A percentile compares a stretch with the other conserved stretches of the same genome.
phyloP scores from a whole-genome alignment of 31 red algal genomes.

The Asparagopsis taxiformis region DNA sequence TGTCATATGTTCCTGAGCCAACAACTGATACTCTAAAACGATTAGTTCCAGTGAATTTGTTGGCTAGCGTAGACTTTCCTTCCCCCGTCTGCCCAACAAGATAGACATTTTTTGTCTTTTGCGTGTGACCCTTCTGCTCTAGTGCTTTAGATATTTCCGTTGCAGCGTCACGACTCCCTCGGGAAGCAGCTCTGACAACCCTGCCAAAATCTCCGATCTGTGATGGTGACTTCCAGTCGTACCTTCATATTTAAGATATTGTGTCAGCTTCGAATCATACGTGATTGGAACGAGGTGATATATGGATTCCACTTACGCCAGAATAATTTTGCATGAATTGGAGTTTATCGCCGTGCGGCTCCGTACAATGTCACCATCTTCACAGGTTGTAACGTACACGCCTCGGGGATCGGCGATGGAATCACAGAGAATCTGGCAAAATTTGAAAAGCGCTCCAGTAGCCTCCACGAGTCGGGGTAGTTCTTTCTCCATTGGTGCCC shows the following conservation, averaged over 20 bases:
- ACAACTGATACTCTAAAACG: constrained; percentile 11
- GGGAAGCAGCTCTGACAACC: neutral
- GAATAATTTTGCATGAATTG: neutral
- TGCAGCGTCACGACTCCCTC: neutral
- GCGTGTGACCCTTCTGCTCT: neutral
- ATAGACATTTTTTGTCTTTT: constrained; percentile 2
- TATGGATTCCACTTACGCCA: too few species aligned
- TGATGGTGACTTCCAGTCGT: neutral
- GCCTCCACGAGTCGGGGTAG: neutral
- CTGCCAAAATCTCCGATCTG: neutral
- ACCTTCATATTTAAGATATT: too few species aligned
- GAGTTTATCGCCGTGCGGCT: neutral
- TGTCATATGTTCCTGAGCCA: constrained; percentile 6
- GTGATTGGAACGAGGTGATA: too few species aligned
- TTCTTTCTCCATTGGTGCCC: neutral
- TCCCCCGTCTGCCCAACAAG: constrained; percentile 14
- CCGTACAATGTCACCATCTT: neutral
- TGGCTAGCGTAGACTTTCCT: constrained; percentile 16
- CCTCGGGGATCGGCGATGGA: neutral
- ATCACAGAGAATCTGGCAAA: neutral
- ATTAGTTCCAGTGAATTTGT: neutral
- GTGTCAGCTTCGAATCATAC: too few species aligned
- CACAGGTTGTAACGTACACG: neutral
- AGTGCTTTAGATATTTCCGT: neutral
- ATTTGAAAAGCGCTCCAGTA: neutral